phyloP scores from a whole-genome alignment of 306 rosid species.

The Cotoneaster glaucophyllus region DNA sequence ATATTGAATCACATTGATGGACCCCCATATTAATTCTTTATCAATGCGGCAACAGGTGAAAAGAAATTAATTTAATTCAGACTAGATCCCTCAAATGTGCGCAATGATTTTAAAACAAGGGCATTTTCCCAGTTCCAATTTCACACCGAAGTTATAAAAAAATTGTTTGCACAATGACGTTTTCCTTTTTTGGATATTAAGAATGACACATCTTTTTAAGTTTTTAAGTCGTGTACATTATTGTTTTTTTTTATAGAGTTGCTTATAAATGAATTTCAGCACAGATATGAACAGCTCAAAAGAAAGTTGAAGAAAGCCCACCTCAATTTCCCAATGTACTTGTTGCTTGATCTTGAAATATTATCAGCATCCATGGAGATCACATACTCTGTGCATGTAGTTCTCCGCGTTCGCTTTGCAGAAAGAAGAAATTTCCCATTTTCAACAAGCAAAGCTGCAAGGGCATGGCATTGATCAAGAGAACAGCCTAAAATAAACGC shows the following conservation, averaged over 20 bases:
- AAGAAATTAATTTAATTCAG: neutral
- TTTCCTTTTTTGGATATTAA: neutral
- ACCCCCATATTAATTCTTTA: neutral
- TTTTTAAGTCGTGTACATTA: neutral
- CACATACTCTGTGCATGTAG: constrained; percentile 81
- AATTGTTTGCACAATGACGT: neutral
- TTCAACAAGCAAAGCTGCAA: constrained; percentile 75
- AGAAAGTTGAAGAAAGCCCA: constrained; percentile 10
- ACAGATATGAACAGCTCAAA: neutral
- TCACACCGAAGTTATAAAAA: neutral
- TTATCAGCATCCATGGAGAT: constrained; percentile 80
- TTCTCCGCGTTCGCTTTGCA: constrained; percentile 76
- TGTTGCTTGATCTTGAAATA: constrained; percentile 75
- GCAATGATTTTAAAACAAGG: neutral
- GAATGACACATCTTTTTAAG: neutral
- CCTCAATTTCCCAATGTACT: constrained; percentile 88
- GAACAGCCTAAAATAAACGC: constrained; percentile 1
- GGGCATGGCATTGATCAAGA: constrained; percentile 15
- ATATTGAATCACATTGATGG: neutral
- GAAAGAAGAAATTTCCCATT: constrained; percentile 92
- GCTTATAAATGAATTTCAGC: neutral
- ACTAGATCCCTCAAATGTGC: neutral
- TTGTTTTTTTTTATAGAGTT: neutral
- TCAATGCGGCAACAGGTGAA: neutral
- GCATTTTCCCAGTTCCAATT: neutral